Base-by-base conservation (phyloP, 2,329 filamentous ascomycete species). In the Monilinia vaccinii-corymbosi region DNA sequence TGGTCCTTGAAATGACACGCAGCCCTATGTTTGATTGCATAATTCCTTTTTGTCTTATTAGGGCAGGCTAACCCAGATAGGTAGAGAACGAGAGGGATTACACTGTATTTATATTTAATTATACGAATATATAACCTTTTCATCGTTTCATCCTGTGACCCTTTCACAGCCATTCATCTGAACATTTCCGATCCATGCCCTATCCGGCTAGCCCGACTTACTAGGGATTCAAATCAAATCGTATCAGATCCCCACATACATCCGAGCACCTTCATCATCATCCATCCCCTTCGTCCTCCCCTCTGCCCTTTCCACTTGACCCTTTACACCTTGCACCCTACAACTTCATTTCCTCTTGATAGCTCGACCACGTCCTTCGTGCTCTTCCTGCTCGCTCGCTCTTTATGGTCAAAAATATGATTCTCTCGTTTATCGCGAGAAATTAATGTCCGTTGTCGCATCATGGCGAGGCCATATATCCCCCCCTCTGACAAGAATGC, bases 381-480 rank as follows among this genome's bases (percentile, higher is more conserved):
- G n/a, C n/a, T n/a, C n/a, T n/a, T 46, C 31, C 21, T 21, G 18
- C 16, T 23, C 46, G 3, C 25, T 6, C 25, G n/a, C 53, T 46
- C 46, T 28, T 18, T n/a, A 53, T 53, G 48, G 40, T 59, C 31
- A 46, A 53, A 53, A 40, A 32, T 46, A 59, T 53, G 48, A 21
- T 46, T n/a, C 38, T 53, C 56, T 31, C 56, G 56, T 59, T 36
- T 48, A 59, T 59, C 56, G 47, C 48, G 48, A 59, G 28, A 23
- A 44, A 53, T 59, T 53, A 53, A 46, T 59, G n/a, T 45, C 53
- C 46, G 45, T 49, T 42, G 48, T 53, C 50, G 56, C 49, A 66
- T 28, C 42, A 73, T 73, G 71, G 67, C 71, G 58, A 67, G 65
- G 61, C 66, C 70, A 46, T 71, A 67, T 58, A 64, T 66, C 40